A percentile compares a stretch with the other conserved stretches of the same genome.
These are phyloP conservation scores for Penicillium thymicola DNA, from an alignment of 2,329 filamentous ascomycete species.

Conservation along the genomic window DNA sequence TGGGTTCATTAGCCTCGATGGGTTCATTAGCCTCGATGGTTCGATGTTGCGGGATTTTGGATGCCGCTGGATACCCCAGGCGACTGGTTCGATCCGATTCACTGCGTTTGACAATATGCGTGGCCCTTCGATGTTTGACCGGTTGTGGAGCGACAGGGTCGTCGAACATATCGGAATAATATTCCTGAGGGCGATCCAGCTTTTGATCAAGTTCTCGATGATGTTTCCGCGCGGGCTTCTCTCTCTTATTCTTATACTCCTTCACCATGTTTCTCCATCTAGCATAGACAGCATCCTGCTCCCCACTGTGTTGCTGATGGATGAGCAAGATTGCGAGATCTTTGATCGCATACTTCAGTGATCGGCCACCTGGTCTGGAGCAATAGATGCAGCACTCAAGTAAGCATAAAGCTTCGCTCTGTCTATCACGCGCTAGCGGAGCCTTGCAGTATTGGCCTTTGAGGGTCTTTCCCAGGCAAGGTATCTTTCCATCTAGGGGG, in stretches of 20 bases:
- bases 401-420: neutral
- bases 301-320: neutral
- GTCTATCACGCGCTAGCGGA: neutral
- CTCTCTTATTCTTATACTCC: neutral
- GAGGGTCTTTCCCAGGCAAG: neutral
- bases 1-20: neutral
- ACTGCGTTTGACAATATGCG: neutral
- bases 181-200: neutral
- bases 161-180: neutral
- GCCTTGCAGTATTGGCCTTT: neutral
- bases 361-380: neutral
- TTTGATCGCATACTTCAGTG: neutral
- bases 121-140: neutral
- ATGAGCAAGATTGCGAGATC: neutral
- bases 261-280: neutral
- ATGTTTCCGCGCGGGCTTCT: neutral
- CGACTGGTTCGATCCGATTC: neutral
- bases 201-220: neutral
- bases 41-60: neutral
- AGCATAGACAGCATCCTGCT: neutral
- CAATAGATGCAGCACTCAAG: neutral
- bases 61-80: neutral
- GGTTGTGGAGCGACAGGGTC: neutral
- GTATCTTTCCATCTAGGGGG: neutral
- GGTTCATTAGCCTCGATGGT: neutral